Percentiles rank a stretch among this genome's conserved stretches.
Evolutionary conservation across 768 basidiomycete species (phyloP).

Genomic region (Collybiopsis luxurians): DNA sequence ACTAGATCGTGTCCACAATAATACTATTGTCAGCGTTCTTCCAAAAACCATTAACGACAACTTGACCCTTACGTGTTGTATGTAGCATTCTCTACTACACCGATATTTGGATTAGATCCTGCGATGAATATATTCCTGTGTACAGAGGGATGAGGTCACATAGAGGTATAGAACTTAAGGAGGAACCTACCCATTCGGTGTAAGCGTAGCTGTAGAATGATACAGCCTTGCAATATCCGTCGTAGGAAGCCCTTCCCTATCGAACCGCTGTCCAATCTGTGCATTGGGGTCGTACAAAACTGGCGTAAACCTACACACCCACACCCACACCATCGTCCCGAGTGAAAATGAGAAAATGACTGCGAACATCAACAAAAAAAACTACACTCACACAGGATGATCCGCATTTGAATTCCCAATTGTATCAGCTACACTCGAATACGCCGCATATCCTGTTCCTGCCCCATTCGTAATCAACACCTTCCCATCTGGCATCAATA

Average conservation of each 20-base stretch:
- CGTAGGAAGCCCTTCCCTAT: constrained; percentile 27
- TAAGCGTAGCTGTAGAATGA: constrained; percentile 30
- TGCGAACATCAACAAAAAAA: no score
- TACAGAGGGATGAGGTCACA: no score
- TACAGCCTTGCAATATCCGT: constrained; percentile 29
- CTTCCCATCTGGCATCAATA: constrained; percentile 51
- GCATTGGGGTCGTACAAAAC: constrained; percentile 39
- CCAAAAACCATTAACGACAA: background rate
- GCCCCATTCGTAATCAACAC: constrained; percentile 53
- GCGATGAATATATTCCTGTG: constrained; percentile 6
- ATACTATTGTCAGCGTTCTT: background rate
- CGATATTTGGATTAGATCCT: constrained; percentile 16
- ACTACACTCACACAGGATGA: constrained; percentile 34
- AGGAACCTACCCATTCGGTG: constrained; percentile 25
- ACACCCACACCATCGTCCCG: no score
- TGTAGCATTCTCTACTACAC: background rate
- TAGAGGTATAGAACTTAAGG: no score
- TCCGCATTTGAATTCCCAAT: constrained; percentile 47
- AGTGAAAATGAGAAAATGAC: background rate
- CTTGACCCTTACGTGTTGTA: constrained; percentile 3
- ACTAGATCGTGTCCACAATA: background rate
- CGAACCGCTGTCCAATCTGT: constrained; percentile 31
- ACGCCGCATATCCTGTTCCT: constrained; percentile 24
- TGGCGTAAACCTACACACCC: constrained; percentile 24
- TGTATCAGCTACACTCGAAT: constrained; percentile 20